phyloP scores from a whole-genome alignment of 1,284 basidiomycete species.

The Bondarzewia mesenterica region DNA sequence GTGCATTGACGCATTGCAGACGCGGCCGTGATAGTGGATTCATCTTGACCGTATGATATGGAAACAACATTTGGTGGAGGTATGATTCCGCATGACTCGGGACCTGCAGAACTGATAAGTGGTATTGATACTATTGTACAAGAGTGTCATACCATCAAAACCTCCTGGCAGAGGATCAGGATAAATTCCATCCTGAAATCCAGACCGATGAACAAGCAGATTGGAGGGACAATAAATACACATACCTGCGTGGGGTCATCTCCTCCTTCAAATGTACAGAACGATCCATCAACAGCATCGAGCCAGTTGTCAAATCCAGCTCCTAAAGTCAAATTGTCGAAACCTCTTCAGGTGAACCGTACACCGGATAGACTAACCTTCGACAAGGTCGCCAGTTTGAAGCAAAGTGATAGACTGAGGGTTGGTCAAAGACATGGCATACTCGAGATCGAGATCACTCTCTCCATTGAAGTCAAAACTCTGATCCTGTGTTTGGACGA shows the following conservation, averaged over 20 bases:
- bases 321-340: slow-evolving; percentile 19
- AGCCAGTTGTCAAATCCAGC: slow-evolving; percentile 39
- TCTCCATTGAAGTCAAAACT: slow-evolving; percentile 42
- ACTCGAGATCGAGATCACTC: slow-evolving; percentile 47
- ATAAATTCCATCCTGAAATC: slow-evolving; percentile 39
- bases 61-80: slow-evolving; percentile 31
- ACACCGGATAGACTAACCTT: slow-evolving; percentile 23
- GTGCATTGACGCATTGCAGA: slow-evolving; percentile 34
- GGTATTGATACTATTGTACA: background rate
- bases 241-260: slow-evolving; percentile 37
- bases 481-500: slow-evolving; percentile 22
- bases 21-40: slow-evolving; percentile 24
- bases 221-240: background rate
- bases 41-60: slow-evolving; percentile 31
- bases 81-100: slow-evolving; percentile 31
- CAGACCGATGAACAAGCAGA: background rate
- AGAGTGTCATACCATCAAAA: slow-evolving; percentile 25
- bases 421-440: slow-evolving; percentile 38
- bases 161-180: slow-evolving; percentile 43
- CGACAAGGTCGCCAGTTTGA: slow-evolving; percentile 36
- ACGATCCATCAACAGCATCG: slow-evolving; percentile 40
- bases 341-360: background rate
- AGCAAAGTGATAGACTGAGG: slow-evolving; percentile 35
- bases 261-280: slow-evolving; percentile 55
- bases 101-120: slow-evolving; percentile 10